Percentiles rank a stretch among this genome's conserved stretches.
phyloP scores from a whole-genome alignment of 83 land plant genomes.

The Thuja plicata region DNA sequence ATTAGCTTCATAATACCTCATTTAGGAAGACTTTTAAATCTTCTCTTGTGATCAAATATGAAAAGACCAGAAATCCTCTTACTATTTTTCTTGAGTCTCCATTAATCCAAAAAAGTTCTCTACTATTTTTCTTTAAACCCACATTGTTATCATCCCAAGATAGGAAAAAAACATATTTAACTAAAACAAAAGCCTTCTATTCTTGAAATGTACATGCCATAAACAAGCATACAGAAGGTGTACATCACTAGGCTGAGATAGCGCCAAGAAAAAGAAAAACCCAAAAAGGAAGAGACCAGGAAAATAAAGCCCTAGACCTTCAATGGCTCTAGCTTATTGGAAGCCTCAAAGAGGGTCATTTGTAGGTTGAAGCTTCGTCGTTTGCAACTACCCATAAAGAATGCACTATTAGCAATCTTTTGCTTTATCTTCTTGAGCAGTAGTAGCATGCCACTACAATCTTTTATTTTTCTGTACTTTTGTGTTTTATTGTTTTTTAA shows the following conservation, averaged over 20 bases:
- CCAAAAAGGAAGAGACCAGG: background rate
- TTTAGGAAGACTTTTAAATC: no score
- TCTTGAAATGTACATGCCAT: background rate
- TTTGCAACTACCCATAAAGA: conserved; percentile 31
- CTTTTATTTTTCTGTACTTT: background rate
- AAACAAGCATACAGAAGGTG: background rate
- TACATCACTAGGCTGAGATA: background rate
- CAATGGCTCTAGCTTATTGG: background rate
- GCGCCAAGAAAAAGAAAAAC: background rate
- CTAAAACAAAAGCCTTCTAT: background rate
- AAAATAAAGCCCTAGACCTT: background rate
- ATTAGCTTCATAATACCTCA: no score
- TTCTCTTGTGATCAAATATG: no score
- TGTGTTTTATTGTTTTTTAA: no score
- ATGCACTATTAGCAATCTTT: conserved; percentile 16
- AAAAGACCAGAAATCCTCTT: no score
- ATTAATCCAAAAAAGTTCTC: no score
- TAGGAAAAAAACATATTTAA: no score
- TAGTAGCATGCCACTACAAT: conserved; percentile 32
- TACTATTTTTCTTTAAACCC: no score
- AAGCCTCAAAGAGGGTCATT: background rate
- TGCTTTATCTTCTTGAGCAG: conserved; percentile 31
- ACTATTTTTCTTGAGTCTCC: no score
- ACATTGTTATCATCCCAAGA: no score
- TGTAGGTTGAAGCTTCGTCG: background rate